A percentile compares a stretch with the other conserved stretches of the same genome.
Evolutionary conservation across 441 rosid species (phyloP).

Genomic region (Erysimum cheiri): DNA sequence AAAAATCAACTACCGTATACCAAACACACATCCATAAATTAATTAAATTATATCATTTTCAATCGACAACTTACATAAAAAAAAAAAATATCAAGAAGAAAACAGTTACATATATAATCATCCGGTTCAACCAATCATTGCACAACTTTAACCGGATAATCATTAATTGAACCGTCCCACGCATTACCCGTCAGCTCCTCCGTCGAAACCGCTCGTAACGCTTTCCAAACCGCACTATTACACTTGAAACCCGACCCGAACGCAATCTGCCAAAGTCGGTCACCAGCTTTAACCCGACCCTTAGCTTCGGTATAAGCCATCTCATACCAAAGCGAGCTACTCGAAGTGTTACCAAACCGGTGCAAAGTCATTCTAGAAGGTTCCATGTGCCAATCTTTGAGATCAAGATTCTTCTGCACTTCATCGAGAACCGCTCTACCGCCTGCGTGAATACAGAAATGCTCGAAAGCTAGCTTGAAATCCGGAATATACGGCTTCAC

Average conservation of each 20-base stretch:
- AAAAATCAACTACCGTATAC: conserved; percentile 27
- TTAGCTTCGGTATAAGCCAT: conserved; percentile 86
- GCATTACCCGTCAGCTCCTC: conserved; percentile 59
- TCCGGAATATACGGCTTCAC: conserved; percentile 88
- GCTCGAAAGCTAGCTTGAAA: conserved; percentile 89
- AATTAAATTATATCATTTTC: conserved; percentile 34
- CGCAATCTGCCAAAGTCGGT: conserved; percentile 94
- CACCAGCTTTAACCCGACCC: conserved; percentile 77
- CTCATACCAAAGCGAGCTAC: conserved; percentile 95
- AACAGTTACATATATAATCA: conserved; percentile 27
- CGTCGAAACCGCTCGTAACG: conserved; percentile 53
- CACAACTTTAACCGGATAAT: conserved; percentile 65
- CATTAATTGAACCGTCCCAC: conserved; percentile 63
- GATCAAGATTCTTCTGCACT: conserved; percentile 78
- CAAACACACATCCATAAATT: conserved; percentile 36
- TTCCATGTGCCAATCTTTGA: conserved; percentile 92
- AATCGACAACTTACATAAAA: conserved; percentile 21
- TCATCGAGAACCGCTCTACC: conserved; percentile 94
- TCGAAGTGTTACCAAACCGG: conserved; percentile 92
- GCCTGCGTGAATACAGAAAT: conserved; percentile 94
- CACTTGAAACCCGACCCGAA: conserved; percentile 96
- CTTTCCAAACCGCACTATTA: conserved; percentile 90
- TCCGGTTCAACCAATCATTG: conserved; percentile 33
- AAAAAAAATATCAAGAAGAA: background rate
- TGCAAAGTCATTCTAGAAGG: conserved; percentile 91